Conservation (phyloP, 768 basidiomycete genomes). For the Suillus alpinus region DNA sequence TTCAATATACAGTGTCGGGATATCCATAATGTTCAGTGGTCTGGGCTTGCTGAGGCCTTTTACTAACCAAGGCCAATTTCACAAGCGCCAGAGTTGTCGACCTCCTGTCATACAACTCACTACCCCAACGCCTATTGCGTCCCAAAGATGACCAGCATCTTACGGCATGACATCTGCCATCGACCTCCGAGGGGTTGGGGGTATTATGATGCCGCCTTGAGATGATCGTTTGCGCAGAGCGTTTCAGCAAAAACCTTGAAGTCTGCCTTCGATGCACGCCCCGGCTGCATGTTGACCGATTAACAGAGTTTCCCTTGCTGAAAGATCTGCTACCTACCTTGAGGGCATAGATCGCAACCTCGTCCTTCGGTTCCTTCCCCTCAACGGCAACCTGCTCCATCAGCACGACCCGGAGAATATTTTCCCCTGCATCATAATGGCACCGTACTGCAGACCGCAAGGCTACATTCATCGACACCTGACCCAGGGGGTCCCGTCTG, state of each 20-base stretch:
- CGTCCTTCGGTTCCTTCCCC: conserved; percentile 25
- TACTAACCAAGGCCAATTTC: neutral
- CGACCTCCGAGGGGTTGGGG: neutral
- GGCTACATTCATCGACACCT: conserved; percentile 66
- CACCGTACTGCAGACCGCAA: conserved; percentile 55
- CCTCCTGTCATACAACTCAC: neutral
- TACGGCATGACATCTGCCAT: neutral
- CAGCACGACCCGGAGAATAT: conserved; percentile 51
- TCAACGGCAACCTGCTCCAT: conserved; percentile 43
- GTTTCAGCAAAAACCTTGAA: conserved; percentile 52
- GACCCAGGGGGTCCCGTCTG: conserved; percentile 67
- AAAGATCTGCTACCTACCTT: conserved; percentile 41
- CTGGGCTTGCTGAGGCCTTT: neutral
- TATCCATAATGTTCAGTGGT: neutral
- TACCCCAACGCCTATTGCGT: neutral
- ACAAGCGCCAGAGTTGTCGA: too few species aligned
- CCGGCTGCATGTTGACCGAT: conserved; percentile 21
- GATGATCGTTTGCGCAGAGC: conserved; percentile 37
- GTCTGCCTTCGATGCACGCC: conserved; percentile 46
- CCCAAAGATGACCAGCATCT: neutral
- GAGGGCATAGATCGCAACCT: conserved; percentile 60
- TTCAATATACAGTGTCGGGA: neutral
- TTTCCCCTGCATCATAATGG: conserved; percentile 54
- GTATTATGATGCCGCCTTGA: conserved; percentile 10
- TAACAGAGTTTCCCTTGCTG: neutral